phyloP scores from a whole-genome alignment of 306 rosid species.

The Luffa acutangula region DNA sequence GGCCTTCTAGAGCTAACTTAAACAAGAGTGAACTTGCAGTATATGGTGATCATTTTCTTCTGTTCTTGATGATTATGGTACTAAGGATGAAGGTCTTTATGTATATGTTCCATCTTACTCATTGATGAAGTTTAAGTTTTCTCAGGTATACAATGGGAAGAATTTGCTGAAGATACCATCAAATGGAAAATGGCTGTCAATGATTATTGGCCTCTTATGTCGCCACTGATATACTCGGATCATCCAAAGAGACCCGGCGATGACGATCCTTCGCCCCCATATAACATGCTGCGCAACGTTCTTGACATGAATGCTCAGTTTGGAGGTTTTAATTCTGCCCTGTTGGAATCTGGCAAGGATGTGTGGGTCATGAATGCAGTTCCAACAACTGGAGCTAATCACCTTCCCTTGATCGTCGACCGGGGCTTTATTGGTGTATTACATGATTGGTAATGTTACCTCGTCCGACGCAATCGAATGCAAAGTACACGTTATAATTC shows the following conservation, averaged over 20 bases:
- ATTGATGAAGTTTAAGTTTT: neutral
- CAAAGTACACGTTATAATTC: neutral
- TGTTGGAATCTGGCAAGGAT: slow-evolving; percentile 61
- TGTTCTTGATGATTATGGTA: neutral
- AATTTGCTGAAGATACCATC: slow-evolving; percentile 47
- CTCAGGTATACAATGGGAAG: slow-evolving; percentile 62
- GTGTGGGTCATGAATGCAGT: slow-evolving; percentile 97
- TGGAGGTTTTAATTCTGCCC: slow-evolving; percentile 84
- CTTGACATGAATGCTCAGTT: slow-evolving; percentile 91
- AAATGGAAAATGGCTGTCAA: slow-evolving; percentile 52
- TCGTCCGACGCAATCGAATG: neutral
- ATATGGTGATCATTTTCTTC: slow-evolving; percentile 32
- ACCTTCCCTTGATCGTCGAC: slow-evolving; percentile 83
- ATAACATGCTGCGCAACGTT: slow-evolving; percentile 86
- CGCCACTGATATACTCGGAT: slow-evolving; percentile 89
- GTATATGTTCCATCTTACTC: neutral
- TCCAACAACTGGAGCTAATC: slow-evolving; percentile 46
- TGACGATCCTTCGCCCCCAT: slow-evolving; percentile 91
- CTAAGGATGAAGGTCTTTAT: neutral
- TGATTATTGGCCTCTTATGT: slow-evolving; percentile 85
- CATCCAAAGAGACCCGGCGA: slow-evolving; percentile 96
- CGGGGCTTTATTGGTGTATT: slow-evolving; percentile 79
- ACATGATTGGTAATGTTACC: slow-evolving; percentile 67
- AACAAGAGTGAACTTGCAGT: slow-evolving; percentile 49
- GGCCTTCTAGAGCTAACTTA: slow-evolving; percentile 74